Evolutionary conservation across 495 filamentous ascomycete species (phyloP), one percentile per base, ranked within the genome.

Genomic region (Penicillium canescens): DNA sequence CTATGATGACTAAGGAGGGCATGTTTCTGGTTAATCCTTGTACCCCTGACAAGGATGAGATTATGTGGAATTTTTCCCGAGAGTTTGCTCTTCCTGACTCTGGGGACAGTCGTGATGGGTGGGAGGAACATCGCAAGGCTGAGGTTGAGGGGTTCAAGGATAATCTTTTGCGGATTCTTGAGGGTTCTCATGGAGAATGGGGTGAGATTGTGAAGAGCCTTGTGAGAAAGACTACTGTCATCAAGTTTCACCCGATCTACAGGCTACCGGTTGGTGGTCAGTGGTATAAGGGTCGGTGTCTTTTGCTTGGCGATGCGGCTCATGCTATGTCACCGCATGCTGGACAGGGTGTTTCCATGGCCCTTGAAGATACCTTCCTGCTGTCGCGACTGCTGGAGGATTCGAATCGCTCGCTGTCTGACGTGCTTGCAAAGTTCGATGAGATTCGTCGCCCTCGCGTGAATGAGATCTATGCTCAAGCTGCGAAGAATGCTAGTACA

Each of bases 231-330:
- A 74, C 67, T 5, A 65, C 66, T 1, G 48, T 72, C 1, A 63
- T 82, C 31, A 70, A 73, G 46, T 73, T 82, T 37, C 81, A 80
- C 41, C 82, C 78, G 16, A 70, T 75, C 11, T 82, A 75, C 65
- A 68, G 71, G 16, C 68, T 77, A 23, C 74, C 72, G 0, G 63
- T 68, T 26, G 72, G 80, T 20, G 74, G 71, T 2, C 50, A 52
- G 8, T 82, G 77, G 77, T 68, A 57, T 24, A 66, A 56, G 4
- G 63, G 63, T 21, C 65, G 75, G 26, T 70, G 53, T 14, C 47
- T 77, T 5, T 35, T 74, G 46, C 55, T 76, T 31, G 59, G 69
- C 7, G 66, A 80, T 55, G 75, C 76, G 3, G 77, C 72, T 2
- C 76, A 79, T 61, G 76, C 75, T 0, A 76, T 76, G 61, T 70